A percentile compares a stretch with the other conserved stretches of the same genome.
phyloP scores from a whole-genome alignment of 495 filamentous ascomycete species.

The Penicillium longicatenatum region DNA sequence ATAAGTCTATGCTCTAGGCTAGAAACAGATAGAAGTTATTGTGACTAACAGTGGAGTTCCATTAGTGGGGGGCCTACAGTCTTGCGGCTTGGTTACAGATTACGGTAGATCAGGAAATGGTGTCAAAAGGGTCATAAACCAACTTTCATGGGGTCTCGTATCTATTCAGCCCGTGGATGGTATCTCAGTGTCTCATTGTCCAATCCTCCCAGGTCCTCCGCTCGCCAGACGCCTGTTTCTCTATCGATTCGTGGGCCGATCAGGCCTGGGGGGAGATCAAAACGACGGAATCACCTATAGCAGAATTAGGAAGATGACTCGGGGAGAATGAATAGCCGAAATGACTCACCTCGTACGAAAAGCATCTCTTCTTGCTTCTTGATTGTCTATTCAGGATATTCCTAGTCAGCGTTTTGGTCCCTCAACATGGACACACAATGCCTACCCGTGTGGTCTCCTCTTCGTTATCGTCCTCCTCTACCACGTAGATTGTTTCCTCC shows the following conservation, averaged over 20 bases:
- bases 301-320: conserved; percentile 6
- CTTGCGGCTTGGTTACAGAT: conserved; percentile 19
- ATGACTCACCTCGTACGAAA: conserved; percentile 86
- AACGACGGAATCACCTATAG: conserved; percentile 88
- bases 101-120: background rate
- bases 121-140: conserved; percentile 20
- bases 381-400: conserved; percentile 63
- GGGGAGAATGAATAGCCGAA: background rate
- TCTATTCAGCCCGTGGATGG: conserved; percentile 31
- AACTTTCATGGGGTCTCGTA: conserved; percentile 35
- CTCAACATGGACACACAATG: background rate
- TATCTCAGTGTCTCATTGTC: conserved; percentile 20
- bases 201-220: conserved; percentile 6
- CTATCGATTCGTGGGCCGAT: conserved; percentile 23
- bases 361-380: conserved; percentile 98
- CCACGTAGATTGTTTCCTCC: conserved; percentile 92
- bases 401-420: conserved; percentile 14
- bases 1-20: background rate
- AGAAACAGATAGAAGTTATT: conserved; percentile 22
- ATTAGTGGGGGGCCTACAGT: background rate
- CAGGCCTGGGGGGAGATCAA: conserved; percentile 82
- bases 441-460: conserved; percentile 69
- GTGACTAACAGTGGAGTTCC: conserved; percentile 21
- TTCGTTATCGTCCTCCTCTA: conserved; percentile 82
- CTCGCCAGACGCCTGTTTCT: conserved; percentile 29